Base-by-base conservation (phyloP, 768 basidiomycete species). In the Lactarius indigo region DNA sequence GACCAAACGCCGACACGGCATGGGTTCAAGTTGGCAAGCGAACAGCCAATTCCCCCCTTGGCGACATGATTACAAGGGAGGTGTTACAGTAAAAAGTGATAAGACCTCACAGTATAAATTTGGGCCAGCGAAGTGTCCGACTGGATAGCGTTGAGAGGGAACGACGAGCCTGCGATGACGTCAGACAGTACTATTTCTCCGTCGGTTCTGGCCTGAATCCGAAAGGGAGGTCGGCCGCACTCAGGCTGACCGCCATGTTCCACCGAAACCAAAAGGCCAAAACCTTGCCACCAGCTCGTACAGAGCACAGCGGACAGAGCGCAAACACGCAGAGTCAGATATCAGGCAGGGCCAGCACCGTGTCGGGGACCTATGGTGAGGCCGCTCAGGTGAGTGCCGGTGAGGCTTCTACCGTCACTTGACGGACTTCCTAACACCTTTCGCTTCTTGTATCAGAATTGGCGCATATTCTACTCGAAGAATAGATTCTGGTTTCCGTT, bases 401-500 rank as follows among this genome's bases (percentile, higher is more conserved):
- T 33, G 13, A 35, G n/a, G 50, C 12, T 50, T 47, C 23, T 28
- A 15, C n/a, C 33, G 18, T 26, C 33, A 37, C 23, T 2, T 33
- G 33, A 15, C 37, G 13, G 39, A 26, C 17, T 55, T 18, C 17
- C 55, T 47, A 33, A 37, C 33, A 47, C 9, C 20, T 20, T 10
- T 23, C 9, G 44, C 18, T 3, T 39, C 15, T 33, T 30, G 41
- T 15, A 23, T 31, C 31, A 59, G 57, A 30, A 54, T n/a, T 15
- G 39, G 31, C 58, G 37, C 33, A 64, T 26, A 15, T 65, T 65
- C 68, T 77, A 73, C 63, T 47, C 74, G 37, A 74, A 68, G 28
- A 81, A 84, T 28, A 80, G 85, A 59, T 86, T 90, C 65, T 76
- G 91, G n/a, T 92, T 93, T 73, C 83, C 88, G 6, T 72, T 91